Evolutionary conservation across 441 rosid species (phyloP).

Genomic region (Populus hybrid): DNA sequence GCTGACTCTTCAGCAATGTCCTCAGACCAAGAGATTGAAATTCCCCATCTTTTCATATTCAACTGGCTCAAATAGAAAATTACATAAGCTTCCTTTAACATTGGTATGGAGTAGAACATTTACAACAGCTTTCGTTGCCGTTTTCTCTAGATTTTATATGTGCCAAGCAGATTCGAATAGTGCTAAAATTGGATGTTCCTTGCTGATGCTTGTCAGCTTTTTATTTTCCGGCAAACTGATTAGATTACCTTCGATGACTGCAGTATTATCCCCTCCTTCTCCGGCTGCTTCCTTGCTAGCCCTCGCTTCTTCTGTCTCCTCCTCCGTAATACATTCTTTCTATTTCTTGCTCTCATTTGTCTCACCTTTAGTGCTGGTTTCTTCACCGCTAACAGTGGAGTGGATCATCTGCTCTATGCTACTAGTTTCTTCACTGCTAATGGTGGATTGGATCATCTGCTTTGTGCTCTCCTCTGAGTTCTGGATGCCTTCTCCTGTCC

Average conservation of each 20-base stretch:
- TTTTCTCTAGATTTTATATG: slow-evolving; percentile 31
- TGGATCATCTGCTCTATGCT: neutral
- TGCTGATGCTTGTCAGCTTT: slow-evolving; percentile 6
- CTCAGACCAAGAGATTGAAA: neutral
- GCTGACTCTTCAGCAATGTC: neutral
- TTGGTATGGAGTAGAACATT: slow-evolving; percentile 21
- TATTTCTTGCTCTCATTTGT: neutral
- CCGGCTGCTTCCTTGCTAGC: neutral
- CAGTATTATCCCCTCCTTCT: slow-evolving; percentile 12
- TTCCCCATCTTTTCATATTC: neutral
- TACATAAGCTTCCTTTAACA: neutral
- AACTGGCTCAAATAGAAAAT: no score
- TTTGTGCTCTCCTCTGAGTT: neutral
- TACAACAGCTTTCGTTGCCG: slow-evolving; percentile 18
- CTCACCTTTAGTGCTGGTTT: neutral
- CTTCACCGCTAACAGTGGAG: neutral
- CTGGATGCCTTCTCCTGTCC: slow-evolving; percentile 19
- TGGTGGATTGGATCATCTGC: neutral
- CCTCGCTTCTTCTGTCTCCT: neutral
- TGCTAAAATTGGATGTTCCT: slow-evolving; percentile 39
- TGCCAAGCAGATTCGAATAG: slow-evolving; percentile 51
- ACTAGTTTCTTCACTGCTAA: neutral
- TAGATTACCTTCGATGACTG: neutral
- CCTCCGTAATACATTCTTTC: neutral
- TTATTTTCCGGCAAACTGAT: neutral